Conservation (phyloP, 1,284 basidiomycete species). For the Retiboletus fuscus region DNA sequence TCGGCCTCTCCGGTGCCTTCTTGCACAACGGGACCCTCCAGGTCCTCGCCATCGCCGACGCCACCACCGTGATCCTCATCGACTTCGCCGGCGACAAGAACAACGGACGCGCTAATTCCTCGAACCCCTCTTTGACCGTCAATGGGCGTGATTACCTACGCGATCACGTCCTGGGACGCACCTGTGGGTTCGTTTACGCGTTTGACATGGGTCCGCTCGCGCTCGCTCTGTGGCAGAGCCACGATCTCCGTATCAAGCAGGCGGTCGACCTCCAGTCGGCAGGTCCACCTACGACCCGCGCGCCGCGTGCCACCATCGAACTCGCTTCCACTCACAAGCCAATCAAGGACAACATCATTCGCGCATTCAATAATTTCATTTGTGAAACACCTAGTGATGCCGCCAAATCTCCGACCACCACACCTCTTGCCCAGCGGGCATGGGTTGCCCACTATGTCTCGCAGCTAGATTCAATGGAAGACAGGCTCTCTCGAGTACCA, state of each 20-base stretch:
- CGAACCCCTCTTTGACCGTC: constrained; percentile 30
- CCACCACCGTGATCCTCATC: constrained; percentile 42
- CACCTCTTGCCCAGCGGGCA: constrained; percentile 59
- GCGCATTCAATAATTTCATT: constrained; percentile 54
- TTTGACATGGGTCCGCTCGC: constrained; percentile 57
- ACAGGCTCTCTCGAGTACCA: constrained; percentile 41
- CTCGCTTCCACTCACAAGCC: constrained; percentile 53
- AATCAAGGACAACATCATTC: constrained; percentile 54
- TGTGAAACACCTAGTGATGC: constrained; percentile 44
- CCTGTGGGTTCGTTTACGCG: constrained; percentile 52
- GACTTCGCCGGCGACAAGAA: constrained; percentile 47
- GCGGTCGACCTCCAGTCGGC: constrained; percentile 70
- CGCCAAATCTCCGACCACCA: constrained; percentile 17
- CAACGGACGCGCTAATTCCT: constrained; percentile 49
- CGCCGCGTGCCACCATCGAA: constrained; percentile 58
- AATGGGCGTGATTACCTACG: constrained; percentile 42
- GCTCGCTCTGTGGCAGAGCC: constrained; percentile 50
- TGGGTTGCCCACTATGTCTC: constrained; percentile 64
- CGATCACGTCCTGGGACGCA: constrained; percentile 51
- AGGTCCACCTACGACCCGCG: constrained; percentile 50
- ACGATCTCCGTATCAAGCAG: constrained; percentile 52
- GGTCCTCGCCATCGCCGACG: constrained; percentile 47
- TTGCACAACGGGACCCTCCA: constrained; percentile 36
- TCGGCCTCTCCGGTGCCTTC: constrained; percentile 46
- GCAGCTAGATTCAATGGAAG: constrained; percentile 38